Evolutionary conservation across 2,329 filamentous ascomycete species (phyloP).

Genomic region (Colletotrichum zoysiae): DNA sequence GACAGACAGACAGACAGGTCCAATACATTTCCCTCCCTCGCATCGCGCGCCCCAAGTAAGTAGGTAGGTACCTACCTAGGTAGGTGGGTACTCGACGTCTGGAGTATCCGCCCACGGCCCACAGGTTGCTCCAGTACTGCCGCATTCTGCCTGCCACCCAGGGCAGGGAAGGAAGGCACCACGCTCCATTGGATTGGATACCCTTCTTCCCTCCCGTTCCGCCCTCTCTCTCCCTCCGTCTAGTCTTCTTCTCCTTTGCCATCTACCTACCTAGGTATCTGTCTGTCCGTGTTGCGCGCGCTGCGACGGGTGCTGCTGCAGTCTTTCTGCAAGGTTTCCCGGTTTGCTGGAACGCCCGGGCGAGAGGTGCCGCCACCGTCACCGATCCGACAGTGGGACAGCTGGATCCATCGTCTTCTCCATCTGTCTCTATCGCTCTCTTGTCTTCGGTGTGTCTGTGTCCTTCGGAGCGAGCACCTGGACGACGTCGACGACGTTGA

Average conservation of each 20-base stretch:
- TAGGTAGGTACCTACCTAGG: not conserved
- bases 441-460: not conserved
- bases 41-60: not conserved
- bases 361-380: conserved; percentile 15
- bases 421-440: not conserved
- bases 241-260: not conserved
- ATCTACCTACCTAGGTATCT: too few species aligned
- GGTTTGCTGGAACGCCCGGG: conserved; percentile 36
- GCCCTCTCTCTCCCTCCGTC: conserved; percentile 16
- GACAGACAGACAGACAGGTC: not conserved
- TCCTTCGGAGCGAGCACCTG: not conserved
- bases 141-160: conserved; percentile 28
- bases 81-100: conserved; percentile 1
- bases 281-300: conserved; percentile 11
- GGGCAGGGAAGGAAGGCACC: conserved; percentile 6
- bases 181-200: conserved; percentile 35
- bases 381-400: conserved; percentile 7
- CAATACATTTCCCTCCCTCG: conserved; percentile 2
- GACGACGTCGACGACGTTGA: not conserved
- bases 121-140: conserved; percentile 36
- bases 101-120: conserved; percentile 2
- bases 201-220: conserved; percentile 12
- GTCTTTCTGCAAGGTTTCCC: conserved; percentile 28
- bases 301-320: conserved; percentile 13
- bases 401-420: not conserved